Evolutionary conservation across 2,329 filamentous ascomycete genomes (phyloP).

Genomic region (Botrytis deweyae): DNA sequence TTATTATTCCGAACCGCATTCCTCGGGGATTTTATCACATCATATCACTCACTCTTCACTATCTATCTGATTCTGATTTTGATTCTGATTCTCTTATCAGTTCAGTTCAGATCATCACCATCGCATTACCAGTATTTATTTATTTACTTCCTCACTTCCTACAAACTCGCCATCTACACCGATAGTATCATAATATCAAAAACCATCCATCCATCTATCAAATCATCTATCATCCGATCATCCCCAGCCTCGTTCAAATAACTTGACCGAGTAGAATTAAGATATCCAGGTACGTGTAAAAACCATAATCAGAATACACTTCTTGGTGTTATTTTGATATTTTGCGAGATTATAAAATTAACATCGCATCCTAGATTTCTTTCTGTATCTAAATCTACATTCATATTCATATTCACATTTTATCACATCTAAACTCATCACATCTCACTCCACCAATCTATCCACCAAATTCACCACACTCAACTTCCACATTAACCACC

Average conservation of each 20-base stretch:
- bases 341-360: not conserved
- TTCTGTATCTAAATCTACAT: not conserved
- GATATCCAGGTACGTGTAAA: not conserved
- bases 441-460: not conserved
- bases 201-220: too few species aligned
- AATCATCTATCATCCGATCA: not conserved
- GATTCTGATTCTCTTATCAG: not conserved
- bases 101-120: too few species aligned
- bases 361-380: not conserved
- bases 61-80: not conserved
- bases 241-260: not conserved
- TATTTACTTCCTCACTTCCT: too few species aligned
- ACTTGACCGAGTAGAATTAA: not conserved
- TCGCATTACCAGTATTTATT: not conserved
- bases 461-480: not conserved
- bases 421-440: not conserved
- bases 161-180: not conserved
- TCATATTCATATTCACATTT: not conserved
- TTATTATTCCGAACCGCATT: not conserved
- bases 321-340: not conserved
- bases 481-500: not conserved
- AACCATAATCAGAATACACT: not conserved
- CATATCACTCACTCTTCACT: not conserved
- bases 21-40: slow-evolving; percentile 1
- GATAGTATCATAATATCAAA: not conserved